Percentiles rank a stretch among this genome's conserved stretches.
phyloP scores from a whole-genome alignment of 441 rosid genomes.

The Gossypium trilobum region DNA sequence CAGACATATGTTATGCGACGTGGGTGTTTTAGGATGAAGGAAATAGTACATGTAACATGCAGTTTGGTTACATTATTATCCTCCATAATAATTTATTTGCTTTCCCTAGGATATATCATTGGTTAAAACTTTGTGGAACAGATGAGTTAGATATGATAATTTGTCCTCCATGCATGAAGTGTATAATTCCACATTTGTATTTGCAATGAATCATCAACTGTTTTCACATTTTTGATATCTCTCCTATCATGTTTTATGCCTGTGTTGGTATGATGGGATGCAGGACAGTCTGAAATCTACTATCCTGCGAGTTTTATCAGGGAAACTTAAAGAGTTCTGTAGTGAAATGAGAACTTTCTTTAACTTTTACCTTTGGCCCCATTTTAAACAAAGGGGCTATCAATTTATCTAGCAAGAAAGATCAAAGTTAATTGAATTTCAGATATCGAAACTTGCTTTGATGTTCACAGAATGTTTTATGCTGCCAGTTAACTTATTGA shows the following conservation, averaged over 20 bases:
- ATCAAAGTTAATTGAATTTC: slow-evolving; percentile 2
- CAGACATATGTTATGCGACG: background rate
- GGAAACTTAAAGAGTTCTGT: background rate
- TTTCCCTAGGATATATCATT: background rate
- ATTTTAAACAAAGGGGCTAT: background rate
- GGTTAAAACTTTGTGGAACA: background rate
- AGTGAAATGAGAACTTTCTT: background rate
- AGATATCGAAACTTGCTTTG: background rate
- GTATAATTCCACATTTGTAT: background rate
- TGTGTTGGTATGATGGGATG: background rate
- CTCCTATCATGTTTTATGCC: background rate
- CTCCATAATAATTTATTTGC: background rate
- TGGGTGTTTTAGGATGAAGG: background rate
- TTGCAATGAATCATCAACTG: background rate
- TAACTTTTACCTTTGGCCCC: background rate
- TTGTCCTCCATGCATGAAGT: background rate
- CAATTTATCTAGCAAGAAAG: background rate
- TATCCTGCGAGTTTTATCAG: background rate
- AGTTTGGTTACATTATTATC: background rate
- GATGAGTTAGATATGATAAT: background rate
- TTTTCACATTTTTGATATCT: background rate
- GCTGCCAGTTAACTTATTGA: slow-evolving; percentile 19
- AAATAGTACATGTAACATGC: background rate
- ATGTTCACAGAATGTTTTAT: slow-evolving; percentile 1
- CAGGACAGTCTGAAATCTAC: background rate